Base-by-base conservation (phyloP, 225 moss, liverwort and hornwort genomes). In the Bryoerythrophyllum caledonicum region DNA sequence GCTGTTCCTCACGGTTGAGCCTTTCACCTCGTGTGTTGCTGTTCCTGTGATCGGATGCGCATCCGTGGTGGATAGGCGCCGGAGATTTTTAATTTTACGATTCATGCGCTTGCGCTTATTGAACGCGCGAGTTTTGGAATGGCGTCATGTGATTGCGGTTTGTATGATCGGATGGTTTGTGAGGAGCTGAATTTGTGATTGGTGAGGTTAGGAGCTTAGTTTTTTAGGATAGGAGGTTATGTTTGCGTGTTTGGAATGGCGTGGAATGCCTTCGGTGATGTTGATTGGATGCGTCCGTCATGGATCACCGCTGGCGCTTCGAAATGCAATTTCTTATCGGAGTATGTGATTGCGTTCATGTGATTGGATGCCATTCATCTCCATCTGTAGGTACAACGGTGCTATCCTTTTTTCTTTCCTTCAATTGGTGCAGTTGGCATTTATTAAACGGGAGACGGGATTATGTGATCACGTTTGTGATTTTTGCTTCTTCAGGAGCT, bases 401-500 rank as follows among this genome's bases (percentile, higher is more conserved):
- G 27, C 15, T 58, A 5, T 6, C 15, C 21, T 48, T 20, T 32
- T 15, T 48, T 35, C 23, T 8, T 17, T 10, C 35, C 51, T 62
- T 51, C 23, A 48, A 23, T 62, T 51, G 62, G 48, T 34, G 61
- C 48, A 23, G 5, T 48, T 61, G 15, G 9, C 8, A 5, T 7
- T n/a, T n/a, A 13, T 19, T 15, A 27, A 25, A 1, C 52, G 54
- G 54, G 54, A 54, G 54, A 54, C 54, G 21, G 8, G 60, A 72
- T 48, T 48, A 30, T 21, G 20, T 64, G 23, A 30, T 52, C 38
- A 52, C 13, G n/a, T 51, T 52, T 37, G 14, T 15, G 37, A 51
- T 69, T 40, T n/a, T n/a, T 23, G 54, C 54, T 54, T 54, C 54
- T 21, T 54, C n/a, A 54, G 9, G 71, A 80, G 80, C 70, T 65